phyloP scores from a whole-genome alignment of 2,329 filamentous ascomycete genomes.

The Dactylella cylindrospora region DNA sequence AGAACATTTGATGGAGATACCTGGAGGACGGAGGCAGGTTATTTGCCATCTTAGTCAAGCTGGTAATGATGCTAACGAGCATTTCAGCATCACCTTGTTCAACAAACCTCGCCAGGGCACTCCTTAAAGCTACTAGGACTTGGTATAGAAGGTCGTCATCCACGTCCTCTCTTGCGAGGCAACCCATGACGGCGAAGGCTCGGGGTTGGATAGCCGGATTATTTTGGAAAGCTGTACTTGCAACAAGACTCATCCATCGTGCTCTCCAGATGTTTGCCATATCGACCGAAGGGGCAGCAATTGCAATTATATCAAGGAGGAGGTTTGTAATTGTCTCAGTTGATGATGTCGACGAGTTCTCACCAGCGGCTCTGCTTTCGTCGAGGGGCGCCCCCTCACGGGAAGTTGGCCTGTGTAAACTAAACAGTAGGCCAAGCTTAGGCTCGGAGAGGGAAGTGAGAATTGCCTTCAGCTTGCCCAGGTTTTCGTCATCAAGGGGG shows the following conservation, averaged over 20 bases:
- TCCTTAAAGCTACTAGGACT: constrained; percentile 67
- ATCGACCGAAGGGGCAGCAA: constrained; percentile 66
- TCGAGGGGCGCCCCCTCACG: constrained; percentile 47
- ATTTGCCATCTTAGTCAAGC: constrained; percentile 70
- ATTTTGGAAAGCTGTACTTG: constrained; percentile 71
- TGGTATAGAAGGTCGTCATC: constrained; percentile 72
- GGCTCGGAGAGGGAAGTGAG: constrained; percentile 64
- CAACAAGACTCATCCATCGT: constrained; percentile 72
- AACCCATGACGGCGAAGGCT: constrained; percentile 71
- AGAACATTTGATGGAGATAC: constrained; percentile 69
- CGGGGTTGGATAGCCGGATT: constrained; percentile 70
- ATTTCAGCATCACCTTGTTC: constrained; percentile 68
- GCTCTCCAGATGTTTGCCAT: constrained; percentile 70
- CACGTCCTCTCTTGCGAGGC: constrained; percentile 69
- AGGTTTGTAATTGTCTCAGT: constrained; percentile 64
- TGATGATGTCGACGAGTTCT: constrained; percentile 50
- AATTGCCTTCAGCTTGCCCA: constrained; percentile 60
- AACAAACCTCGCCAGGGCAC: constrained; percentile 65
- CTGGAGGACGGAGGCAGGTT: constrained; percentile 68
- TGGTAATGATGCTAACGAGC: constrained; percentile 68
- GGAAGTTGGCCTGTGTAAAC: constrained; percentile 51
- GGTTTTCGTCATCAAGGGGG: constrained; percentile 61
- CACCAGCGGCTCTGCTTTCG: constrained; percentile 45
- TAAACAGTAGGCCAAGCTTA: constrained; percentile 61
- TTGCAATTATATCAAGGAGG: constrained; percentile 64